phyloP scores from a whole-genome alignment of 257 asterid genomes.

The Ilex aquifolium region DNA sequence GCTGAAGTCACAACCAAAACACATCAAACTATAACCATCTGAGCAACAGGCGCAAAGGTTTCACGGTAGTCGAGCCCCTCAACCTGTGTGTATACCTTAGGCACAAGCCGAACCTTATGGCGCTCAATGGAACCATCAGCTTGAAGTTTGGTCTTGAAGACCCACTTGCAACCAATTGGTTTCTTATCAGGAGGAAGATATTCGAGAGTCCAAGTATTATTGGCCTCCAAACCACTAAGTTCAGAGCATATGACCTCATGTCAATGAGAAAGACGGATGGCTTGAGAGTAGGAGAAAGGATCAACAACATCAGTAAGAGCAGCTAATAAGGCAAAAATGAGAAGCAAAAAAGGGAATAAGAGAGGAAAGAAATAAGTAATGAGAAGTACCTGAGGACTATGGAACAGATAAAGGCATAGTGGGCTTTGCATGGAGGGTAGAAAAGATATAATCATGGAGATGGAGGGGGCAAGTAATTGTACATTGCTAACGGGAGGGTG shows the following conservation, averaged over 20 bases:
- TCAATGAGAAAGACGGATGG: neutral
- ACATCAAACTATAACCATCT: neutral
- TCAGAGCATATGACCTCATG: neutral
- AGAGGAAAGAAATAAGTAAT: too few species aligned
- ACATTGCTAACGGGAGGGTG: too few species aligned
- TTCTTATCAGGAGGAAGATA: neutral
- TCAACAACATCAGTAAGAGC: neutral
- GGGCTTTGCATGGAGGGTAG: too few species aligned
- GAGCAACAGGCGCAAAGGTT: constrained; percentile 3
- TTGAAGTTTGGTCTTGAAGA: neutral
- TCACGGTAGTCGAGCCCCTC: constrained; percentile 3
- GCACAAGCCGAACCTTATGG: neutral
- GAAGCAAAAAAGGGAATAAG: too few species aligned
- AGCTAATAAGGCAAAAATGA: too few species aligned
- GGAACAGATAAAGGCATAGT: too few species aligned
- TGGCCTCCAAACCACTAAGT: neutral
- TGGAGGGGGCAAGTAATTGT: too few species aligned
- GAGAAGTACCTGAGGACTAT: neutral
- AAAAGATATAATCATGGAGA: too few species aligned
- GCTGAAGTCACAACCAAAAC: neutral
- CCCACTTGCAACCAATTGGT: constrained; percentile 5
- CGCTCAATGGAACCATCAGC: constrained; percentile 2
- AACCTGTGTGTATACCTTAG: neutral
- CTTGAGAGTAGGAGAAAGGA: neutral
- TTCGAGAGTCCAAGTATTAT: neutral